Evolutionary conservation across 2,329 filamentous ascomycete genomes (phyloP).

Genomic region (Blumeriella jaapii): DNA sequence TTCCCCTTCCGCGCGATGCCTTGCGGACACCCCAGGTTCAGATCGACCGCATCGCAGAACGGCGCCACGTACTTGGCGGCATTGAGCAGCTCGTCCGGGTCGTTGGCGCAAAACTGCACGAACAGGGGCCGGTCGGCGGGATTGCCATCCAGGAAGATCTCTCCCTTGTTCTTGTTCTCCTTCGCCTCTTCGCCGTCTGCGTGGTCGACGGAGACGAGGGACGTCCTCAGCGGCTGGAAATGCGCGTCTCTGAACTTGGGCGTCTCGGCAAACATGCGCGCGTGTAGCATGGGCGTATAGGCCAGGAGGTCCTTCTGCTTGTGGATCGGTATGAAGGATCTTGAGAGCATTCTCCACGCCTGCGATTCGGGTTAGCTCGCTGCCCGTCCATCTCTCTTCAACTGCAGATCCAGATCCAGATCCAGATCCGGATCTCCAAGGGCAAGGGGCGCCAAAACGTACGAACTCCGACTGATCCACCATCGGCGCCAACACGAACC

Average conservation of each 20-base stretch:
- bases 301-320: conserved; percentile 59
- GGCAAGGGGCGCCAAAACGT: conserved; percentile 29
- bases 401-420: not conserved
- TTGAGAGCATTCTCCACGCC: conserved; percentile 95
- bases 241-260: conserved; percentile 65
- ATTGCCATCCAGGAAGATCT: conserved; percentile 87
- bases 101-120: conserved; percentile 92
- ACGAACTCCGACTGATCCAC: conserved; percentile 98
- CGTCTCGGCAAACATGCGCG: conserved; percentile 71
- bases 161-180: too few relatives aligned
- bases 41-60: conserved; percentile 87
- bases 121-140: conserved; percentile 79
- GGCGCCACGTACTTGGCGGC: conserved; percentile 71
- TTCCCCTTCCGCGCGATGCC: conserved; percentile 84
- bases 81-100: conserved; percentile 65
- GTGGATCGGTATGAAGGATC: conserved; percentile 70
- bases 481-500: conserved; percentile 88
- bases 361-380: conserved; percentile 30
- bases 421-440: not conserved
- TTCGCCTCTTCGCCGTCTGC: conserved; percentile 26
- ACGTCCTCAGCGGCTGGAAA: conserved; percentile 50
- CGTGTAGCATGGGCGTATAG: conserved; percentile 95
- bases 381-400: not conserved
- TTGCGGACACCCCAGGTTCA: conserved; percentile 93
- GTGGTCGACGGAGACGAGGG: conserved; percentile 24